Evolutionary conservation across 2,329 filamentous ascomycete genomes (phyloP).

Genomic region (Byssoonygena ceratinophila): DNA sequence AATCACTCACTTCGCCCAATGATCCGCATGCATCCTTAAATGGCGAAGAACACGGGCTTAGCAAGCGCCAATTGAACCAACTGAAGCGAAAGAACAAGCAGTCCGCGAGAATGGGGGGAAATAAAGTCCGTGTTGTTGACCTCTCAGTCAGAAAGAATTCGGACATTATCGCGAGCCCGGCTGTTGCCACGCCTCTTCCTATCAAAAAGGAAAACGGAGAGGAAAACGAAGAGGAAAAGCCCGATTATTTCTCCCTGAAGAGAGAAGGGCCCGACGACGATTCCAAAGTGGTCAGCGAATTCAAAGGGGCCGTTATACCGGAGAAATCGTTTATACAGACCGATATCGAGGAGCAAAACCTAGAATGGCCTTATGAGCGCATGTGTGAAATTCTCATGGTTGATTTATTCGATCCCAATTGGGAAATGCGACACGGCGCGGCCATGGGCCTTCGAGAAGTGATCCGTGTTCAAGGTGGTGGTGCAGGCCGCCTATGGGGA

Average conservation of each 20-base stretch:
- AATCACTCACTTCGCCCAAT: slow-evolving; percentile 38
- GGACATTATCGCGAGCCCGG: slow-evolving; percentile 52
- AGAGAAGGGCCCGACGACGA: slow-evolving; percentile 74
- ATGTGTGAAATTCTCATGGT: slow-evolving; percentile 89
- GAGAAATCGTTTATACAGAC: slow-evolving; percentile 79
- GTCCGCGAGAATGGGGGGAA: slow-evolving; percentile 77
- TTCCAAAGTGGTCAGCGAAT: slow-evolving; percentile 84
- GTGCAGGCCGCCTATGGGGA: slow-evolving; percentile 66
- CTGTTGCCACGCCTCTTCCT: slow-evolving; percentile 42
- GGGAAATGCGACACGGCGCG: slow-evolving; percentile 93
- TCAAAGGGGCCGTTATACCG: slow-evolving; percentile 70
- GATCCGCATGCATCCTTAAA: slow-evolving; percentile 36
- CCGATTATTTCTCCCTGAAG: slow-evolving; percentile 87
- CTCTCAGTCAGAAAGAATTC: slow-evolving; percentile 57
- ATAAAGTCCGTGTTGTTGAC: slow-evolving; percentile 82
- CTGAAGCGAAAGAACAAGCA: slow-evolving; percentile 89
- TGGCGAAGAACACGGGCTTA: slow-evolving; percentile 61
- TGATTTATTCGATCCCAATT: slow-evolving; percentile 83
- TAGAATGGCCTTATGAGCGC: slow-evolving; percentile 87
- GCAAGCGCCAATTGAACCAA: slow-evolving; percentile 87
- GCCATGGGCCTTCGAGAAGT: slow-evolving; percentile 91
- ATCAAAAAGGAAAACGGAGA: slow-evolving; percentile 52
- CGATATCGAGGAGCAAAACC: slow-evolving; percentile 64
- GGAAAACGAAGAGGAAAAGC: slow-evolving; percentile 50
- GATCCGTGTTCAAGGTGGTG: slow-evolving; percentile 77